Evolutionary conservation across 768 basidiomycete genomes (phyloP), one percentile per base, ranked within the genome.

Genomic region (Grammothele lineata): DNA sequence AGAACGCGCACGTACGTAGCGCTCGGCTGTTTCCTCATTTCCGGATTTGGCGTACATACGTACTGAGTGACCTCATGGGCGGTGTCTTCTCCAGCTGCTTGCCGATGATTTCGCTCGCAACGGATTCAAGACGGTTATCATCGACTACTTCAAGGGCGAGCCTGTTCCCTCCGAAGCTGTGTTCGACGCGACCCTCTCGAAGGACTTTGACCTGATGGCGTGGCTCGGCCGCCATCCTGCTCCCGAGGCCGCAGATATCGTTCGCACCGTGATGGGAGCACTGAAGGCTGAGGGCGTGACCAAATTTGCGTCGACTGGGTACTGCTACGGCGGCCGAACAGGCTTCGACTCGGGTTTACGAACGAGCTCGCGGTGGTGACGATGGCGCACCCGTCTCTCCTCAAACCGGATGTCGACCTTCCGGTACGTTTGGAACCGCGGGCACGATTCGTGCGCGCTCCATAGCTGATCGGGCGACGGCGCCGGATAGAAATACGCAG

Each of bases 251-350:
- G 27, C 22, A 27, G 78, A 79, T 1, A 11, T 56, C 3, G 52
- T 87, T 22, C 74, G 87, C 64, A 77, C 73, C 39, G 77, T 84
- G 34, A 70, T 85, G 26, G 63, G 59, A 3, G 76, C 69, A 0
- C 72, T 90, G 48, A 81, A 79, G 58, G 74, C 64, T 24, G 57
- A 76, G 51, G 87, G 85, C 2, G 68, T 88, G 18, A 78, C 69
- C 1, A 61, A 60, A 5, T 74, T 89, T 47, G 84, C 67, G 0
- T 78, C 80, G 0, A 75, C 75, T 4, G 85, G 83, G 2, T 88
- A 81, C 69, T 90, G 87, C 68, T 81, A 76, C 45, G 83, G 84
- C 50, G 85, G 62, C 12, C 77, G 80, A 37, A 78, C 78, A 42
- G 73, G 71, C 32, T 81, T 83, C 67, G 85, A 55, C 72, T 85